Base-by-base conservation (phyloP, 441 rosid genomes). In the Euphorbia schlechtendalii region DNA sequence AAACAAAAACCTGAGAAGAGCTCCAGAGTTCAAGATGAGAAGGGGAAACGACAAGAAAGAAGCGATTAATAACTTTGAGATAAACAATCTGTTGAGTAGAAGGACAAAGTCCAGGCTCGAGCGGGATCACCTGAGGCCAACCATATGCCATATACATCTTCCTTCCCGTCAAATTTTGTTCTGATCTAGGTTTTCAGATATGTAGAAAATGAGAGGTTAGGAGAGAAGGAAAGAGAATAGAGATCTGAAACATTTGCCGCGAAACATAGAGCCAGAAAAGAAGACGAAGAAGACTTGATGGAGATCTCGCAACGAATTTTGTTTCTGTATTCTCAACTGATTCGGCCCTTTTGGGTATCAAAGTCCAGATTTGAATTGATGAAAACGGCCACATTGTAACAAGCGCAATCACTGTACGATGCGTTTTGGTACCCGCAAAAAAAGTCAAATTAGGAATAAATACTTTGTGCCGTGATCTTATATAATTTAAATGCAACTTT, bases 111-210 rank as follows among this genome's bases (percentile, higher is more conserved):
- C 88, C 89, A 38, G 78, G 73, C 45, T 86, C 87, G 43, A 94
- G 75, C 24, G 94, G 94, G 64, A 94, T 89, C 80, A 94, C 96
- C 82, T 94, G 99, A 58, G 98, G 99, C 95, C 93, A 94, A 69
- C 99, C 99, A 54, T 91, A 94, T 24, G 96, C 89, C 98, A 87
- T 89, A 74, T 91, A 94, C 97, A 91, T 84, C 65, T 74, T 56
- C 69, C 36, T 49, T 21, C 4, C 51, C 17, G 27, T 49, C 25
- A 13, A 40, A 30, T 4, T 46, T 43, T 25, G 25, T 25, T 15
- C 9, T 51, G 1, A 15, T 46, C 2, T 40, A 10, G 65, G 56
- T 15, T 28, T 49, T 24, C 34, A 61, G 67, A 43, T 55, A 68
- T 61, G 59, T 36, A 13, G 54, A 54, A 30, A 46, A 27, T 45